phyloP scores from a whole-genome alignment of 768 basidiomycete species.

The Termitomyces sp. region DNA sequence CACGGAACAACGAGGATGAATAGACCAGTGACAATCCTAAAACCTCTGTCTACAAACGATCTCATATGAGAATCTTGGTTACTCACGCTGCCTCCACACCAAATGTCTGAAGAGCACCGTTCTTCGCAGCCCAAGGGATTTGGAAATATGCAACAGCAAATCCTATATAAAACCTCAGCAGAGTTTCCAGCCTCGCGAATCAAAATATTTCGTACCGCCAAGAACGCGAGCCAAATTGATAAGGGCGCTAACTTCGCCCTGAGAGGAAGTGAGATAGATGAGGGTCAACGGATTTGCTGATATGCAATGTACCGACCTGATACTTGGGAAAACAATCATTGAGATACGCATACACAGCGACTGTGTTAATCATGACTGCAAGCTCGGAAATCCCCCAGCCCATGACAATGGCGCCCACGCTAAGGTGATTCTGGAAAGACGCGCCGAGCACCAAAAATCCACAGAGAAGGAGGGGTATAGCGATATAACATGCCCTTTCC shows the following conservation, averaged over 20 bases:
- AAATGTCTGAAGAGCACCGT: constrained; percentile 60
- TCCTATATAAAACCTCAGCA: constrained; percentile 21
- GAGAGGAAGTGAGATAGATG: background rate
- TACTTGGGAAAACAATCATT: constrained; percentile 23
- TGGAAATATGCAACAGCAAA: constrained; percentile 68
- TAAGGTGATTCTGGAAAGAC: constrained; percentile 48
- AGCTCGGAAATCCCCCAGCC: constrained; percentile 66
- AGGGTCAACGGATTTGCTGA: no score
- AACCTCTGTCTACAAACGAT: background rate
- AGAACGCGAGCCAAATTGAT: constrained; percentile 54
- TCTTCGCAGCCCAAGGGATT: constrained; percentile 56
- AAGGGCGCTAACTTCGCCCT: constrained; percentile 62
- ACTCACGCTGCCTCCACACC: constrained; percentile 61
- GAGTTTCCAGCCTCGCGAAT: background rate
- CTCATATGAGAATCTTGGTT: background rate
- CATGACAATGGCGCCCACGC: constrained; percentile 51
- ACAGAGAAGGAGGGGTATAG: constrained; percentile 53
- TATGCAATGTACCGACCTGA: constrained; percentile 9
- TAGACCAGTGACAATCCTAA: constrained; percentile 44
- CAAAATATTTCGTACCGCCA: constrained; percentile 32
- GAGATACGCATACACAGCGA: constrained; percentile 50
- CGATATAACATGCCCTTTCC: constrained; percentile 57
- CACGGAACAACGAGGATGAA: constrained; percentile 50
- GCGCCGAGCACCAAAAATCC: constrained; percentile 60
- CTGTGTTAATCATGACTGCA: constrained; percentile 56